Evolutionary conservation across 2,329 filamentous ascomycete species (phyloP).

Genomic region (Monosporascus sp.): DNA sequence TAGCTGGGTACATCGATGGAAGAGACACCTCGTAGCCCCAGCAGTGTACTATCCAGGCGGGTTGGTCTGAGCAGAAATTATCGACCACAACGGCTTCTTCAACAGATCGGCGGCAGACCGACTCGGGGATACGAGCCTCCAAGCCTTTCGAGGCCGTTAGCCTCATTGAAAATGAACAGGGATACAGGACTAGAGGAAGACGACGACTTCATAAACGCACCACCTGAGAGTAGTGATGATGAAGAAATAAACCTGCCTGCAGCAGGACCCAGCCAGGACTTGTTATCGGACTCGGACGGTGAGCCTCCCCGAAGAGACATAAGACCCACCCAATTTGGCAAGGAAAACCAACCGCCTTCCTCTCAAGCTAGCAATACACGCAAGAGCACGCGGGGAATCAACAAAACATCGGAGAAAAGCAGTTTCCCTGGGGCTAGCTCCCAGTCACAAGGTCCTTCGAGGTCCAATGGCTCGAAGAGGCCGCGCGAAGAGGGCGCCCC

Average conservation of each 20-base stretch:
- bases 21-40: background rate
- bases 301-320: slow-evolving; percentile 26
- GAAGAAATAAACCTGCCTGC: slow-evolving; percentile 11
- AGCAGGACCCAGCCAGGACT: slow-evolving; percentile 1
- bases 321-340: slow-evolving; percentile 27
- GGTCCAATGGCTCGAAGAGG: slow-evolving; percentile 20
- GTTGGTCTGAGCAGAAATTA: slow-evolving; percentile 13
- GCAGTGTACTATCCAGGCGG: background rate
- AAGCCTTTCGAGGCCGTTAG: slow-evolving; percentile 1
- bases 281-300: slow-evolving; percentile 17
- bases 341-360: background rate
- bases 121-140: background rate
- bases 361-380: slow-evolving; percentile 2
- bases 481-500: slow-evolving; percentile 9
- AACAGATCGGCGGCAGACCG: slow-evolving; percentile 3
- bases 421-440: background rate
- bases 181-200: slow-evolving; percentile 11
- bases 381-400: slow-evolving; percentile 1
- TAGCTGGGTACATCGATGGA: background rate
- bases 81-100: slow-evolving; percentile 9
- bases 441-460: slow-evolving; percentile 8
- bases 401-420: slow-evolving; percentile 1
- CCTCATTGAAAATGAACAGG: slow-evolving; percentile 8
- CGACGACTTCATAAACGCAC: slow-evolving; percentile 16
- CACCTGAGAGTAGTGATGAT: slow-evolving; percentile 20